Evolutionary conservation across 352 stramenopile genomes (phyloP), one percentile per base, ranked within the genome.

Genomic region (Phytopythium sindhum): DNA sequence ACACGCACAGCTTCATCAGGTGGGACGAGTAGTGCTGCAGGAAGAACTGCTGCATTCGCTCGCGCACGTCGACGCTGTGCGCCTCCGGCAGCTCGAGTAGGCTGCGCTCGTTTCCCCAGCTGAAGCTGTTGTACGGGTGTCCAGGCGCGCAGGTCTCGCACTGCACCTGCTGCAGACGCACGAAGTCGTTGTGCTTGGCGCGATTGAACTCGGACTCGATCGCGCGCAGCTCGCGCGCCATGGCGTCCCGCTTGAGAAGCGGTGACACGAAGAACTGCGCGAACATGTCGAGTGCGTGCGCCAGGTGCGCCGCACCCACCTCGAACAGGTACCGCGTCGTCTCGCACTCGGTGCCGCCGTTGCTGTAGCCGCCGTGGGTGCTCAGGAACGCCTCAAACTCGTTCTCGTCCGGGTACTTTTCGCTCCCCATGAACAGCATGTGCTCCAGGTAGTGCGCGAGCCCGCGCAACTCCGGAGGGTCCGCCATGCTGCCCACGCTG

Each of bases 381-480:
- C 71, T 90, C 39, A 98, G 70, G 60, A 94, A 98, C 2, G 64
- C 60, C 64, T 97, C 90, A 63, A 97, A 97, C 47, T 84, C 83
- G 69, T 98, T 97, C 60, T 98, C 93, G 54, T 86, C 78, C 1
- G 91, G 92, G 66, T 97, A 98, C 54, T 97, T 97, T 23, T 69
- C 66, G 59, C 81, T 96, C 8, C 92, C 92, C 86, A 98, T 93
- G 69, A 98, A 98, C 2, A 97, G 69, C 92, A 98, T 97, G 77
- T 98, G 92, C 72, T 98, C 90, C 24, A 97, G 73, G 61, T 91
- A 96, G 61, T 97, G 88, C 11, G 86, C 87, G 10, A 91, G 65
- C 4, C 86, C 90, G 17, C 74, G 77, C 15, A 94, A 48, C 11
- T 76, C 61, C 41, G 74, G 44, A 1, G 86, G 81, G 35, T 97